Conservation (phyloP, 2,329 filamentous ascomycete species). For the Epichloe glyceriae region DNA sequence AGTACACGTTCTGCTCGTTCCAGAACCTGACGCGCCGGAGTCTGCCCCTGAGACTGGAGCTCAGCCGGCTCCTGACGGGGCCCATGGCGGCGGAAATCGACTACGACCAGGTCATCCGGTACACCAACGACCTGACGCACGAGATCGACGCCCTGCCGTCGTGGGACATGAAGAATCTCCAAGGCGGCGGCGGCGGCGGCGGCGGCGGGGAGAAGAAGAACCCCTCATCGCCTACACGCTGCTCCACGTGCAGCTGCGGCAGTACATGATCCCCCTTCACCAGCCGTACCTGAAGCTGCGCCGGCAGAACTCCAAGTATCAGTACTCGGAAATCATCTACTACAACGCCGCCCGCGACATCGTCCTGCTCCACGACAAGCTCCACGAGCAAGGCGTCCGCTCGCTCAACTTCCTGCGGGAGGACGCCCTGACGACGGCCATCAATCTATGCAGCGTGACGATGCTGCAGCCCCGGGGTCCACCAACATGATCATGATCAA, state of each 20-base stretch:
- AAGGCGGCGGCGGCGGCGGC: slow-evolving; percentile 20
- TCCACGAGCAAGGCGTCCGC: slow-evolving; percentile 45
- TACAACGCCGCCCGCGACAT: slow-evolving; percentile 50
- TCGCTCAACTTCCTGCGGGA: slow-evolving; percentile 48
- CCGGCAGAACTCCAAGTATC: slow-evolving; percentile 46
- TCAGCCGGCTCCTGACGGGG: slow-evolving; percentile 43
- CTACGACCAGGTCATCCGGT: slow-evolving; percentile 48
- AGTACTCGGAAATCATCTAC: slow-evolving; percentile 50
- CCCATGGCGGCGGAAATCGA: slow-evolving; percentile 37
- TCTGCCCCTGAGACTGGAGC: slow-evolving; percentile 40
- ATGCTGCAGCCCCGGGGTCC: slow-evolving; percentile 46
- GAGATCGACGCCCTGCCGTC: slow-evolving; percentile 47
- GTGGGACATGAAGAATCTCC: slow-evolving; percentile 32
- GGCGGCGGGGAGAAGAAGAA: slow-evolving; percentile 32
- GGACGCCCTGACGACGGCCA: slow-evolving; percentile 44
- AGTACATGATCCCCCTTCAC: slow-evolving; percentile 49
- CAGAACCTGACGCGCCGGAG: slow-evolving; percentile 45
- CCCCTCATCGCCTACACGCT: slow-evolving; percentile 45
- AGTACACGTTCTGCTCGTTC: slow-evolving; percentile 47
- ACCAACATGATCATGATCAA: slow-evolving; percentile 52
- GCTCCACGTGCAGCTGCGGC: slow-evolving; percentile 45
- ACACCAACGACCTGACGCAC: slow-evolving; percentile 47
- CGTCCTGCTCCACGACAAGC: slow-evolving; percentile 47
- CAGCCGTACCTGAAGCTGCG: slow-evolving; percentile 48
- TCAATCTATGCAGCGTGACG: slow-evolving; percentile 48